phyloP scores from a whole-genome alignment of 1,139 yeast species.

The Kodamaea sp. region DNA sequence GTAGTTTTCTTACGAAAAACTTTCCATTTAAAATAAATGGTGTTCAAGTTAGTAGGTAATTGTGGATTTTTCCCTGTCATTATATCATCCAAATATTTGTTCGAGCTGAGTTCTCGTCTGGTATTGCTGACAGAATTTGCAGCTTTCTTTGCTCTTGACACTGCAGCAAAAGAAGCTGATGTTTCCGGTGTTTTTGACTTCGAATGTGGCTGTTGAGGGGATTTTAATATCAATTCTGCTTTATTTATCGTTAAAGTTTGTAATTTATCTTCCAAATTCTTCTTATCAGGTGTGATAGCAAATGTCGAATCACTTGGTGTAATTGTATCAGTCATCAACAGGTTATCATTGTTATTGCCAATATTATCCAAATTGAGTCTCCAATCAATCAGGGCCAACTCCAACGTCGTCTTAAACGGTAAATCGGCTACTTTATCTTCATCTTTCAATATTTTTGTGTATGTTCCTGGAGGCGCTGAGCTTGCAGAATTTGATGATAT shows the following conservation, averaged over 20 bases:
- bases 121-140: neutral
- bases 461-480: constrained; percentile 4
- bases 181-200: constrained; percentile 7
- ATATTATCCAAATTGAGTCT: constrained; percentile 6
- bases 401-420: constrained; percentile 9
- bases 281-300: constrained; percentile 27
- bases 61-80: constrained; percentile 31
- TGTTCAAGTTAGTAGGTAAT: constrained; percentile 36
- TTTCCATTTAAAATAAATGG: constrained; percentile 54
- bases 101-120: constrained; percentile 14
- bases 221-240: neutral
- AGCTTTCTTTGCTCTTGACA: constrained; percentile 1
- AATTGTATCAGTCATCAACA: constrained; percentile 19
- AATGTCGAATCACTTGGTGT: constrained; percentile 31
- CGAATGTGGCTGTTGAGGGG: constrained; percentile 3
- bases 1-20: constrained; percentile 90
- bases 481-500: neutral
- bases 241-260: constrained; percentile 11
- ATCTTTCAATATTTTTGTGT: constrained; percentile 12
- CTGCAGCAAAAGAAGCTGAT: constrained; percentile 2
- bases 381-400: constrained; percentile 5
- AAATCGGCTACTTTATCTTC: constrained; percentile 23
- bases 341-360: neutral
- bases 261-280: constrained; percentile 22
- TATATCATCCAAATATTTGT: constrained; percentile 35